Conservation (phyloP, 176 grass and related monocot genomes). For the Luzula sylvatica region DNA sequence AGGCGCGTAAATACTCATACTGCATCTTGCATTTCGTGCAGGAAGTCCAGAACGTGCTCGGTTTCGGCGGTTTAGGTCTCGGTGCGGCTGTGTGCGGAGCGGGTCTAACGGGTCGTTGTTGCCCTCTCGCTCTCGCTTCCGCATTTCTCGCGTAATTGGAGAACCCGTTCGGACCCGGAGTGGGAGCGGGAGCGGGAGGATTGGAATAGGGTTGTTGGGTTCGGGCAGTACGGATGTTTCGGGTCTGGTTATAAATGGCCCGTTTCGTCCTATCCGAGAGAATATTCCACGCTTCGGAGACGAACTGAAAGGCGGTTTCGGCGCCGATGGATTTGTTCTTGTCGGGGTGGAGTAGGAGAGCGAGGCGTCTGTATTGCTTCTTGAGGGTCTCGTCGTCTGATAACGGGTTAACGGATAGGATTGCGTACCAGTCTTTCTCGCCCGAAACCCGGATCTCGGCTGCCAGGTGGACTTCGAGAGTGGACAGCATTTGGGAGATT, state of each 20-base stretch:
- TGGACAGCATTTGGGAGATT: slow-evolving; percentile 75
- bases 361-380: slow-evolving; percentile 83
- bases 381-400: slow-evolving; percentile 80
- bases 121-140: slow-evolving; percentile 55
- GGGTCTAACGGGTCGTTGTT: not conserved
- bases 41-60: slow-evolving; percentile 89
- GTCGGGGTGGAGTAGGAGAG: slow-evolving; percentile 77
- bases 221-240: slow-evolving; percentile 38
- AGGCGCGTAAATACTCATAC: slow-evolving; percentile 83
- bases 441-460: slow-evolving; percentile 57
- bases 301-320: slow-evolving; percentile 70
- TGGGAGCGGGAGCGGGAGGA: not conserved
- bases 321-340: slow-evolving; percentile 86
- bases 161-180: too few relatives aligned
- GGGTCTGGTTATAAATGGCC: slow-evolving; percentile 63
- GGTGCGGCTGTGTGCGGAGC: not conserved
- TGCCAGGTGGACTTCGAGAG: slow-evolving; percentile 77
- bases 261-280: slow-evolving; percentile 71
- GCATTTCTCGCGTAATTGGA: slow-evolving; percentile 34
- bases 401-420: slow-evolving; percentile 54
- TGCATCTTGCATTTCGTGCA: slow-evolving; percentile 91
- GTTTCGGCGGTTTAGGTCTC: slow-evolving; percentile 25
- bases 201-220: slow-evolving; percentile 2
- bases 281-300: slow-evolving; percentile 86
- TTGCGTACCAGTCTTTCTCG: slow-evolving; percentile 79